Percentiles rank a stretch among this genome's conserved stretches.
Evolutionary conservation across 768 basidiomycete species (phyloP).

Genomic region (Grammothele lineata): DNA sequence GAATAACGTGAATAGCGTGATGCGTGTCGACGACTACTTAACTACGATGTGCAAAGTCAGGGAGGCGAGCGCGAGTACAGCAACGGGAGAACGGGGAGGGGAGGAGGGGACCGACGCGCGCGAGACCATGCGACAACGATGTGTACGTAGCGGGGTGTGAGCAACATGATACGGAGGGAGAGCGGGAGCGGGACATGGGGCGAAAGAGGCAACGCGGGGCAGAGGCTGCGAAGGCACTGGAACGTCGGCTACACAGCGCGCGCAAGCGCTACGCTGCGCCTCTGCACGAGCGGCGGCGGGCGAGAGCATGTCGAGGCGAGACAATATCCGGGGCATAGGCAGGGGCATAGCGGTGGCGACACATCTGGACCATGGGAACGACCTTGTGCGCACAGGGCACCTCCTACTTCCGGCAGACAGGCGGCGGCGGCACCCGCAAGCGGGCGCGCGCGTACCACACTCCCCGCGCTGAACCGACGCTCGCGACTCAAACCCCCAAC

Average conservation of each 20-base stretch:
- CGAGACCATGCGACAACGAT: slow-evolving; percentile 6
- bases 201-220: not conserved
- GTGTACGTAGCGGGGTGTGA: slow-evolving; percentile 1
- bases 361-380: slow-evolving; percentile 7
- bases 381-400: slow-evolving; percentile 1
- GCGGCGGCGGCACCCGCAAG: slow-evolving; percentile 16
- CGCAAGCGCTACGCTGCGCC: slow-evolving; percentile 15
- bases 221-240: not conserved
- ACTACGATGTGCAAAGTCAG: slow-evolving; percentile 7
- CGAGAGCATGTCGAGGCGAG: slow-evolving; percentile 6
- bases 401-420: slow-evolving; percentile 12
- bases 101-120: slow-evolving; percentile 3
- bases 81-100: not conserved
- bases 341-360: slow-evolving; percentile 11
- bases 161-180: not conserved
- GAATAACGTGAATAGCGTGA: slow-evolving; percentile 18
- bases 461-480: slow-evolving; percentile 1
- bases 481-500: slow-evolving; percentile 16
- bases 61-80: no score
- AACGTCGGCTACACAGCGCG: slow-evolving; percentile 7
- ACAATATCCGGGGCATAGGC: slow-evolving; percentile 17
- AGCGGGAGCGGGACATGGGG: no score
- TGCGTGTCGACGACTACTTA: slow-evolving; percentile 14
- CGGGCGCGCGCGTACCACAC: slow-evolving; percentile 8
- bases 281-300: slow-evolving; percentile 1